A percentile compares a stretch with the other conserved stretches of the same genome.
These are phyloP conservation scores for Leccinum olivaceopallidum DNA, from an alignment of 768 basidiomycete species.

Conservation along the genomic window DNA sequence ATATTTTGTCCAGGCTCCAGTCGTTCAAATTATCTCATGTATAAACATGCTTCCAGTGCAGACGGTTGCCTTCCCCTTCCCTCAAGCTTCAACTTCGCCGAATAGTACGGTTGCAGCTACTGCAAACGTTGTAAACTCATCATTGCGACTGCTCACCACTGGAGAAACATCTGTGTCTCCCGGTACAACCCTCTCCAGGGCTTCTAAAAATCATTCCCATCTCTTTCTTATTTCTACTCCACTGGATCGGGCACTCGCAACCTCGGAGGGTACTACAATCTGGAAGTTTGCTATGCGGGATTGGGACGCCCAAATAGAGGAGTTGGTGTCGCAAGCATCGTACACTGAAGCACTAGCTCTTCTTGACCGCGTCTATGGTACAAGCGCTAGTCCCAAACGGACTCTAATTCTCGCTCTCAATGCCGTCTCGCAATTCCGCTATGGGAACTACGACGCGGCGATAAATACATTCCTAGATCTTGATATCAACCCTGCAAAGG, in stretches of 20 bases:
- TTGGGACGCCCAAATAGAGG: constrained; percentile 84
- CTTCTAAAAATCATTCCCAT: constrained; percentile 35
- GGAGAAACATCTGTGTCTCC: constrained; percentile 46
- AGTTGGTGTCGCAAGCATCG: constrained; percentile 64
- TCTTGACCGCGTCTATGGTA: constrained; percentile 46
- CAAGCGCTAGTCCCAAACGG: constrained; percentile 33
- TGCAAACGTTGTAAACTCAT: constrained; percentile 36
- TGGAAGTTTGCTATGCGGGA: constrained; percentile 74
- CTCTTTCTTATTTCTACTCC: constrained; percentile 71
- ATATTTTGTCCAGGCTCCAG: constrained; percentile 52
- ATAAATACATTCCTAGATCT: constrained; percentile 87
- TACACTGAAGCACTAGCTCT: constrained; percentile 83
- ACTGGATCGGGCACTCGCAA: constrained; percentile 62
- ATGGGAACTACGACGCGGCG: constrained; percentile 69
- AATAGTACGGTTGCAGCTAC: not conserved
- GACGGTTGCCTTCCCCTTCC: constrained; percentile 64
- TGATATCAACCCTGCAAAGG: constrained; percentile 91
- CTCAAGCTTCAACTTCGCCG: constrained; percentile 29
- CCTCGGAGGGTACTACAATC: constrained; percentile 72
- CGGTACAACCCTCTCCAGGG: constrained; percentile 30
- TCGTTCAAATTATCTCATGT: constrained; percentile 71
- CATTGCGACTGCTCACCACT: constrained; percentile 57
- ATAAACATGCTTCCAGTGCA: constrained; percentile 63
- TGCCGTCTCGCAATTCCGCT: constrained; percentile 76
- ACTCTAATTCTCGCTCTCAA: constrained; percentile 69